Evolutionary conservation across 2,329 filamentous ascomycete species (phyloP).

Genomic region (Thelonectria discophora): DNA sequence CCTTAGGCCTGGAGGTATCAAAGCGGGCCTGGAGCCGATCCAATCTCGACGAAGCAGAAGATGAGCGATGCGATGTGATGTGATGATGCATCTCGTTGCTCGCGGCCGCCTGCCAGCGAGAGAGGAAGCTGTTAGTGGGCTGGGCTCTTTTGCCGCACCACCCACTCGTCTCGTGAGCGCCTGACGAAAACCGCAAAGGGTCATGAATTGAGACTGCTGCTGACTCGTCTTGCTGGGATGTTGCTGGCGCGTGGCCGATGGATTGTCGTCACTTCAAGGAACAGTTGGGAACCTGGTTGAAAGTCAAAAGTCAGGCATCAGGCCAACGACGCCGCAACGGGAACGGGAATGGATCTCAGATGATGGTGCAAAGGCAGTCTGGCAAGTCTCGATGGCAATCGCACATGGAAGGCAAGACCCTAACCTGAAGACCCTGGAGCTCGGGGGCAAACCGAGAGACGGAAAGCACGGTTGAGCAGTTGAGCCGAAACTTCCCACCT

Average conservation of each 20-base stretch:
- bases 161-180: neutral
- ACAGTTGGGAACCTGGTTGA: neutral
- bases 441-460: slow-evolving; percentile 1
- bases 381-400: neutral
- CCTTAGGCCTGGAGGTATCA: slow-evolving; percentile 21
- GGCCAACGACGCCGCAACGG: neutral
- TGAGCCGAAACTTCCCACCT: slow-evolving; percentile 18
- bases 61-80: slow-evolving; percentile 40
- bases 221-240: slow-evolving; percentile 7
- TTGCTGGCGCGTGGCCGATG: slow-evolving; percentile 5
- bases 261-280: slow-evolving; percentile 15
- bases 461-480: slow-evolving; percentile 20
- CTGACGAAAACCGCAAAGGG: neutral
- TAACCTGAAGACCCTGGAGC: slow-evolving; percentile 8
- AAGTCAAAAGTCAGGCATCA: slow-evolving; percentile 5
- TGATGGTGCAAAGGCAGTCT: neutral
- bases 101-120: slow-evolving; percentile 12
- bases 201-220: slow-evolving; percentile 14
- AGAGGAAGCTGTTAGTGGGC: slow-evolving; percentile 1
- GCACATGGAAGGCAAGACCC: neutral
- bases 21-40: slow-evolving; percentile 35
- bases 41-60: slow-evolving; percentile 34
- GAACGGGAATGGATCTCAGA: neutral
- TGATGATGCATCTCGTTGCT: slow-evolving; percentile 35
- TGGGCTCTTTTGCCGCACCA: slow-evolving; percentile 1